Evolutionary conservation across 2,329 filamentous ascomycete species (phyloP), one percentile per base, ranked within the genome.

Genomic region (Geosmithia putterillii): DNA sequence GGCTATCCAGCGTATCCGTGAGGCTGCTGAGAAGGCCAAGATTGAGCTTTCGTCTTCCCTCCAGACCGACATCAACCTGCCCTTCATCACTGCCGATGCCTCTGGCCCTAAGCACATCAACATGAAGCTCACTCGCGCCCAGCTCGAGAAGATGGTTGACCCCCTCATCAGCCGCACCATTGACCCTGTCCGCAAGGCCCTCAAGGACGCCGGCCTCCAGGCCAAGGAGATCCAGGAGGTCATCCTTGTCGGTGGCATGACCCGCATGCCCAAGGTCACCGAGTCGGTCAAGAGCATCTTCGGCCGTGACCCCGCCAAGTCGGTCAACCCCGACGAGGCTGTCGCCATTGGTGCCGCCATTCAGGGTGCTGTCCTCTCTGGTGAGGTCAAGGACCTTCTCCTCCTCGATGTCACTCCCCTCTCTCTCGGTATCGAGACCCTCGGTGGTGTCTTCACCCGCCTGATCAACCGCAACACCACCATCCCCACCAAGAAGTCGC

Each of bases 381-480:
- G 90, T 73, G 88, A 95, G 68, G 89, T 95, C 60, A 96, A 88
- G 66, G 89, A 95, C 60, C 83, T 96, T 44, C 78, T 96, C 41
- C 81, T 96, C 47, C 84, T 96, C 54, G 90, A 96, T 63, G 90
- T 95, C 52, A 95, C 90, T 52, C 90, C 90, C 54, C 79, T 95
- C 34, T 95, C 90, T 42, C 87, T 96, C 50, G 90, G 90, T 83
- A 95, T 96, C 54, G 90, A 96, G 81, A 96, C 90, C 45, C 83
- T 95, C 25, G 90, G 90, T 56, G 90, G 90, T 79, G 89, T 95
- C 59, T 95, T 96, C 77, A 95, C 90, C 51, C 87, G 88, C 62
- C 69, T 96, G 66, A 96, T 96, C 76, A 95, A 94, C 82, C 86
- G 90, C 57, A 96, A 96, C 79, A 96, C 90, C 60, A 95, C 90